These are phyloP conservation scores for Basipetospora chlamydospora DNA, from an alignment of 2,329 filamentous ascomycete species.

Conservation along the genomic window DNA sequence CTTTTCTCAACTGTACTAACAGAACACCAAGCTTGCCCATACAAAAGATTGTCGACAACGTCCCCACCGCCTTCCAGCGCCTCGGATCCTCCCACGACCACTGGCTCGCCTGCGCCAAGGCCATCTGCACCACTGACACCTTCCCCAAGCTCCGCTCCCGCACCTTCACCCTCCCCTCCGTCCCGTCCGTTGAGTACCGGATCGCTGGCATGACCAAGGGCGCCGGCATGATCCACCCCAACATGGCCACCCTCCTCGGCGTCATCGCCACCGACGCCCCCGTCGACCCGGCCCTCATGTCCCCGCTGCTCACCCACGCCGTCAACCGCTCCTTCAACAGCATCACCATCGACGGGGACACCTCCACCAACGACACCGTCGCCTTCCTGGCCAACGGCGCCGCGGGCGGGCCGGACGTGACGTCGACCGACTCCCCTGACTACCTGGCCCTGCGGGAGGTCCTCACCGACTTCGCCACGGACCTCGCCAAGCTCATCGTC, in stretches of 20 bases:
- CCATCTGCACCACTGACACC: conserved; percentile 96
- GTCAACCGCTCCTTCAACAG: conserved; percentile 85
- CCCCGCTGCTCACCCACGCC: conserved; percentile 55
- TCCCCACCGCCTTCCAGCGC: conserved; percentile 59
- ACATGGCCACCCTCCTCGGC: conserved; percentile 92
- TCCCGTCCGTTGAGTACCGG: conserved; percentile 58
- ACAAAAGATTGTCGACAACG: conserved; percentile 70
- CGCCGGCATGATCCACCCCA: conserved; percentile 97
- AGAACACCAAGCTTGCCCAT: conserved; percentile 59
- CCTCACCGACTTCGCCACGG: conserved; percentile 63
- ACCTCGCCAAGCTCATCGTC: conserved; percentile 83
- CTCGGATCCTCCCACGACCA: conserved; percentile 65
- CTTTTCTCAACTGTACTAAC: no score
- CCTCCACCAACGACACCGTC: conserved; percentile 92
- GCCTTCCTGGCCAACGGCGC: conserved; percentile 92
- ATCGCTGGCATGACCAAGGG: conserved; percentile 96
- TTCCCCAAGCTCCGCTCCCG: conserved; percentile 90
- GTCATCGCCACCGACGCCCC: conserved; percentile 87
- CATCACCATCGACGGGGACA: conserved; percentile 94
- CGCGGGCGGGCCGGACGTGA: conserved; percentile 56
- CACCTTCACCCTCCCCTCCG: conserved; percentile 71
- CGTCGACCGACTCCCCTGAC: conserved; percentile 39
- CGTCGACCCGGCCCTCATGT: conserved; percentile 52
- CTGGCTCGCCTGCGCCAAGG: conserved; percentile 75
- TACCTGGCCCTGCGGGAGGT: conserved; percentile 57